Conservation (phyloP, 805 yeast genomes). For the Starmerella khaoyaiensis region DNA sequence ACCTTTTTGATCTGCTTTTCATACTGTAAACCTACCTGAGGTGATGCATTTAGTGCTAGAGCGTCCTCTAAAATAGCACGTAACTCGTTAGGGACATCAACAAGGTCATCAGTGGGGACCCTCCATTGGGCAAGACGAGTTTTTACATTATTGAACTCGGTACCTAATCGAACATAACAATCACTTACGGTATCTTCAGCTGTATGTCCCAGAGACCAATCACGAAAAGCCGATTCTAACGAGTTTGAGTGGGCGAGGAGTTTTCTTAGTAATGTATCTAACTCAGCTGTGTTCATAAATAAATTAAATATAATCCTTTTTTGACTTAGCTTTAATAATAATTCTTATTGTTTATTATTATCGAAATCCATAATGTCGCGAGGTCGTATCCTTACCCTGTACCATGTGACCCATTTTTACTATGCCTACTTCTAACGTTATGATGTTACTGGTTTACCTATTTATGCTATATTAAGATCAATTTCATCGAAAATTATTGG, state of each 20-base stretch:
- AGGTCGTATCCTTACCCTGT: too few species aligned
- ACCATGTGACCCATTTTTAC: too few species aligned
- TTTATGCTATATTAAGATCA: too few species aligned
- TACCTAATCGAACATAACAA: constrained; percentile 82
- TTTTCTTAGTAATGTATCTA: constrained; percentile 38
- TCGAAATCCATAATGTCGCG: too few species aligned
- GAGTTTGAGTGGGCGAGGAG: constrained; percentile 80
- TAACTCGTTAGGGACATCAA: constrained; percentile 78
- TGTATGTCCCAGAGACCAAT: constrained; percentile 77
- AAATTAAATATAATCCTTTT: too few species aligned
- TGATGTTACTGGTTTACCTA: too few species aligned
- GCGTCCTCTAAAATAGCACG: constrained; percentile 77
- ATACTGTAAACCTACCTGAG: constrained; percentile 63
- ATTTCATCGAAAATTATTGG: too few species aligned
- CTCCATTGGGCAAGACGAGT: constrained; percentile 69
- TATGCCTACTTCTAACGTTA: too few species aligned
- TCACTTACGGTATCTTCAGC: constrained; percentile 77
- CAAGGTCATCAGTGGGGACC: constrained; percentile 62
- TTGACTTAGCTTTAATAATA: too few species aligned
- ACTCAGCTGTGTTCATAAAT: constrained; percentile 12
- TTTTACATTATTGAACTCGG: constrained; percentile 78
- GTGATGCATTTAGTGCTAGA: constrained; percentile 70
- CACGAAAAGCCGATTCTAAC: constrained; percentile 61
- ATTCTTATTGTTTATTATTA: too few species aligned
- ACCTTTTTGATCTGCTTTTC: constrained; percentile 77